Evolutionary conservation across 73 alveolate genomes (phyloP).

Genomic region (Symbiodinium natans): DNA sequence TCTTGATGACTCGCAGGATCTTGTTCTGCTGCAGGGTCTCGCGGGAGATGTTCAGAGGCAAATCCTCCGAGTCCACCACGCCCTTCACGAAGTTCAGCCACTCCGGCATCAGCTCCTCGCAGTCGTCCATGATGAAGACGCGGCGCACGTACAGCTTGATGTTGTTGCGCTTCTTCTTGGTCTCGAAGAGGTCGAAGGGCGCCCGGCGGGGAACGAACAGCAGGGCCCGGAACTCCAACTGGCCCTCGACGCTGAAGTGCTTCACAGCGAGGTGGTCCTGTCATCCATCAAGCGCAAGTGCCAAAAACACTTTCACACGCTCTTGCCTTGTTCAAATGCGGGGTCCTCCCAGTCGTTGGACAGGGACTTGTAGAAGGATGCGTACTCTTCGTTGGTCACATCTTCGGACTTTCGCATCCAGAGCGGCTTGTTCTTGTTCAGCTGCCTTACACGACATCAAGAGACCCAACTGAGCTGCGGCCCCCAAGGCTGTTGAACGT

Average conservation of each 20-base stretch:
- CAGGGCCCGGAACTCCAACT: conserved; percentile 99
- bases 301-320: too few species aligned
- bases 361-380: conserved; percentile 99
- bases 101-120: conserved; percentile 99
- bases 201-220: conserved; percentile 99
- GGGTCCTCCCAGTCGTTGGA: conserved; percentile 99
- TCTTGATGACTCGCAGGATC: conserved; percentile 99
- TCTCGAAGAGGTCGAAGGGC: conserved; percentile 99
- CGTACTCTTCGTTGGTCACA: conserved; percentile 99
- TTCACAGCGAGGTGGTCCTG: conserved; percentile 99
- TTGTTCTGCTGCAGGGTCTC: conserved; percentile 99
- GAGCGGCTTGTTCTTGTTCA: conserved; percentile 98
- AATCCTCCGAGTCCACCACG: conserved; percentile 99
- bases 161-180: conserved; percentile 98
- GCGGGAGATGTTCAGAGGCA: conserved; percentile 99
- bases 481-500: too few species aligned
- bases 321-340: conserved; percentile 95
- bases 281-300: conserved; percentile 99
- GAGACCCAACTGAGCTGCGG: too few species aligned
- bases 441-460: background rate
- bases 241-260: conserved; percentile 99
- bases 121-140: conserved; percentile 99
- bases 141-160: conserved; percentile 97
- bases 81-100: conserved; percentile 99
- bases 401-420: conserved; percentile 99